A percentile compares a stretch with the other conserved stretches of the same genome.
Conservation (phyloP, 176 grass and related monocot genomes). For the sorghum (Sorghum bicolor) region Sorghum_bicolor_NCBIv3 NC_012874.2:3273001-3273500, state of each 20-base stretch:
- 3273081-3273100: constrained; percentile 50
- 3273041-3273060: constrained; percentile 30
- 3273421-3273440: background rate
- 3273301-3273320: background rate
- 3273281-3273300: background rate
- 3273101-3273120: constrained; percentile 52
- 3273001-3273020: constrained; percentile 39
- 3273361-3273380: background rate
- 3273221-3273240: background rate
- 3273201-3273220: constrained; percentile 11
- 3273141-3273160: constrained; percentile 44
- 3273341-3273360: constrained; percentile 10
- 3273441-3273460: background rate
- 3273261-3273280: background rate
- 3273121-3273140: constrained; percentile 43
- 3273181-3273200: background rate
- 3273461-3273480: constrained; percentile 24
- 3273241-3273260: background rate
- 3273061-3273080: constrained; percentile 37
- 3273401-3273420: constrained; percentile 12
- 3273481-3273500: background rate
- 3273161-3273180: constrained; percentile 26
- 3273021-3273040: constrained; percentile 45
- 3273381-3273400: background rate
- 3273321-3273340: constrained; percentile 22